Base-by-base conservation (phyloP, 345 rosid species). In the Salix dunnii region DNA sequence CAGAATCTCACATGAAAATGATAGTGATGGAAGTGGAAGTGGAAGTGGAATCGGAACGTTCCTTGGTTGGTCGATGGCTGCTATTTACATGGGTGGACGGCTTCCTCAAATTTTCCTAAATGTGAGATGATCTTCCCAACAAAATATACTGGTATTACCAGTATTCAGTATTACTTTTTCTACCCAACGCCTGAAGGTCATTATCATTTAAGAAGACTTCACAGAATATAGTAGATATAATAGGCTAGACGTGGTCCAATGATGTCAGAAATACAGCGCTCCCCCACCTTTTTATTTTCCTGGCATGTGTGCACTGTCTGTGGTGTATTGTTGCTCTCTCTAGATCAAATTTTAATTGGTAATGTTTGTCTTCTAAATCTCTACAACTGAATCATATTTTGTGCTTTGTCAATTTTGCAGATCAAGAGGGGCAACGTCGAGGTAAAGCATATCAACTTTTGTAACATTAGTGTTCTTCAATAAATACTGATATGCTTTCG, bases 41-140 rank as follows among this genome's bases (percentile, higher is more conserved):
- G 35, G 35, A 33, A 31, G 81, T 66, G 81, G 76, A 49, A 71
- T 84, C 65, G 96, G 96, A 53, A 84, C 83, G 80, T 82, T 78
- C 60, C 84, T 89, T 74, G 97, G 97, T 78, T 93, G 94, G 97
- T 90, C 86, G 73, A 93, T 93, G 97, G 96, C 97, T 46, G 87
- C 85, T 42, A 88, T 91, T 78, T 93, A 93, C 90, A 81, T 93
- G 96, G 97, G 97, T 55, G 97, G 97, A 81, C 83, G 97, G 69
- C 89, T 93, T 84, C 97, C 97, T 35, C 97, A 93, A 73, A 90
- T 93, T 76, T 93, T 78, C 78, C 85, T 93, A 82, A 93, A 93
- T 81, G 97, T 90, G 78, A 89, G 90, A 62, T 79, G 27, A 16
- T 75, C 58, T 46, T 51, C 61, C 28, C 14, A 17, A 18, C 35